Evolutionary conservation across 2,329 filamentous ascomycete species (phyloP).

Genomic region (Xylaria multiplex): DNA sequence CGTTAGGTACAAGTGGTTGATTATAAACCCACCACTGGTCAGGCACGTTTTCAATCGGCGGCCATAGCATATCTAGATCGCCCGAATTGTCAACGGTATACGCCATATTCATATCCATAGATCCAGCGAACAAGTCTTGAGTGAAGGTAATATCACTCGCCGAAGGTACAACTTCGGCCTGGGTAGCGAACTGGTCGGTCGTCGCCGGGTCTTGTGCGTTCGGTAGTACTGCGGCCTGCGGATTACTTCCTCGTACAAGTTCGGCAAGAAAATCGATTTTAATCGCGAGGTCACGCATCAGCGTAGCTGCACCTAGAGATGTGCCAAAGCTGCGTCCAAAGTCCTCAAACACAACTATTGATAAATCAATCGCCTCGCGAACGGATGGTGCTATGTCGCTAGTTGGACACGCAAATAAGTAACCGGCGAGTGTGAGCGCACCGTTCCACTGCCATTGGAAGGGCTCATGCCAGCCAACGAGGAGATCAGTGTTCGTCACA

Average conservation of each 20-base stretch:
- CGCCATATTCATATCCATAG: constrained; percentile 42
- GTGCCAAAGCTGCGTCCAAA: constrained; percentile 41
- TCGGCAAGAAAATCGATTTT: constrained; percentile 42
- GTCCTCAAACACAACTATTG: constrained; percentile 40
- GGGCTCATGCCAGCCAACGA: constrained; percentile 52
- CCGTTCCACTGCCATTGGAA: constrained; percentile 59
- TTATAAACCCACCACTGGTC: constrained; percentile 39
- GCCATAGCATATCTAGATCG: constrained; percentile 41
- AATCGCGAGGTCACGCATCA: constrained; percentile 41
- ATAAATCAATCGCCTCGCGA: constrained; percentile 37
- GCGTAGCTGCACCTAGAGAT: constrained; percentile 37
- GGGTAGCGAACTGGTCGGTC: constrained; percentile 7
- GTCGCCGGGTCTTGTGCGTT: constrained; percentile 6
- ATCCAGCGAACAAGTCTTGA: constrained; percentile 29
- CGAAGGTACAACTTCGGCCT: constrained; percentile 15
- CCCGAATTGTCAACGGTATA: constrained; percentile 41
- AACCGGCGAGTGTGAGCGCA: constrained; percentile 40
- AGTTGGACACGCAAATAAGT: constrained; percentile 40
- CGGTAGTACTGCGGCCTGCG: constrained; percentile 9
- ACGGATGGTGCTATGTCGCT: constrained; percentile 33
- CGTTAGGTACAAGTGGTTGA: constrained; percentile 18
- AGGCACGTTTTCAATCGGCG: constrained; percentile 35
- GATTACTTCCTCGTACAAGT: constrained; percentile 29
- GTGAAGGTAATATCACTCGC: constrained; percentile 26
- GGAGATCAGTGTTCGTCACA: constrained; percentile 47